Evolutionary conservation across 208 protist genomes (phyloP), one percentile per base, ranked within the genome.

Genomic region (Leishmania guyanensis): DNA sequence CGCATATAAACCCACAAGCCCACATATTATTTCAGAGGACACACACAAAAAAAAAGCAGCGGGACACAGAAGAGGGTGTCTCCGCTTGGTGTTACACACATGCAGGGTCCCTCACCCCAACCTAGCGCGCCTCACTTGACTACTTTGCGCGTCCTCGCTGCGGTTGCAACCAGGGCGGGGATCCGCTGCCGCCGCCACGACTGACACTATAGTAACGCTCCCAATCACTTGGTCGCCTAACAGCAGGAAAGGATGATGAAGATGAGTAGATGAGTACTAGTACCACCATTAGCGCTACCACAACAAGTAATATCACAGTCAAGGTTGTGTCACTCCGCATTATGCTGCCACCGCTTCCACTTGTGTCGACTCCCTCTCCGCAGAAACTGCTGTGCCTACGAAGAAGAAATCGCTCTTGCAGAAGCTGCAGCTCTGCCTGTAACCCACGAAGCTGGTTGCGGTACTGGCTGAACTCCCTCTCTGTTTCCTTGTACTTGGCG

Each of bases 321-420:
- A 71, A 14, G 43, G 60, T 43, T 2, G 60, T 58, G 39, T 71
- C 22, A 62, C 36, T 46, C n/a, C 14, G 58, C 60, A 53, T 14
- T 20, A 33, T 3, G 3, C 54, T 50, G 33, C 60, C 10, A 20
- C 46, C 2, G n/a, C 14, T 36, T 66, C 33, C 39, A 43, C 26
- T 33, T 51, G 22, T 12, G 36, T 39, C 74, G 56, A 6, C 22
- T 17, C 39, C 56, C 53, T 64, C 74, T 29, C 74, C 22, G 39
- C 17, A 6, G 50, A 36, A 16, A 2, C 56, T 29, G 36, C 62
- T 53, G 26, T 54, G 75, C 60, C 43, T 46, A 8, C 75, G 75
- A 36, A 78, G 58, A n/a, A 69, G 75, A 33, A 71, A 66, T 3
- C 75, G 75, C 60, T 78, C 60, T n/a, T 71, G 75, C 26, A 78